Conservation (phyloP, 768 basidiomycete species). For the Lentinula guzmanii region DNA sequence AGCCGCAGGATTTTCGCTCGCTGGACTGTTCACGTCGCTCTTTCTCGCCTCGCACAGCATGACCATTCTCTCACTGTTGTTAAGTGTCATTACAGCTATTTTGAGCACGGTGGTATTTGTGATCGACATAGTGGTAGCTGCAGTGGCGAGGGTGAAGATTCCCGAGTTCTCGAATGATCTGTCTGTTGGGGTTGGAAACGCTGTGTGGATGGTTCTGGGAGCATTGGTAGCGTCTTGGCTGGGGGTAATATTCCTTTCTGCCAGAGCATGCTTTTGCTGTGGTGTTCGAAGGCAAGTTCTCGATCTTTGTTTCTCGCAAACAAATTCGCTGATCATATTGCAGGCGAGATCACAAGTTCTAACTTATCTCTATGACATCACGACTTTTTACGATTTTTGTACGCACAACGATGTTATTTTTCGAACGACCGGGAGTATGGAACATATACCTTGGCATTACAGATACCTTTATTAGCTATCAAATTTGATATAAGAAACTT, state of each 20-base stretch:
- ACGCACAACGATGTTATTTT: neutral
- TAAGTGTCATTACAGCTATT: constrained; percentile 51
- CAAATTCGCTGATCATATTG: neutral
- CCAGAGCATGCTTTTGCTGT: constrained; percentile 62
- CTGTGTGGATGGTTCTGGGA: constrained; percentile 64
- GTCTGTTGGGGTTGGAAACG: constrained; percentile 55
- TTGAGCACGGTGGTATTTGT: constrained; percentile 50
- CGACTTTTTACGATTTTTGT: neutral
- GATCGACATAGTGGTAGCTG: constrained; percentile 56
- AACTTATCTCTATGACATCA: neutral
- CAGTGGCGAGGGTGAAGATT: constrained; percentile 43
- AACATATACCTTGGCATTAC: neutral
- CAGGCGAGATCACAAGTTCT: neutral
- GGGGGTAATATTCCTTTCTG: constrained; percentile 54
- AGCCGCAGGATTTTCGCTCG: constrained; percentile 50
- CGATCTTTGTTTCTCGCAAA: neutral
- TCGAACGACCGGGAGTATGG: neutral
- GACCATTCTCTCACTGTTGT: constrained; percentile 53
- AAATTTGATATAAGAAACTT: neutral
- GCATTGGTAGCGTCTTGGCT: constrained; percentile 54
- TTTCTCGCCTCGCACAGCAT: constrained; percentile 53
- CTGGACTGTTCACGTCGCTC: constrained; percentile 45
- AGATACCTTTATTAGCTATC: neutral
- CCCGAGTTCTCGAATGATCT: constrained; percentile 34
- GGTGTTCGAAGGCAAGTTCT: constrained; percentile 43